A percentile compares a stretch with the other conserved stretches of the same genome.
phyloP scores from a whole-genome alignment of 805 yeast species.

The Grigorovia yakushimaensis region DNA sequence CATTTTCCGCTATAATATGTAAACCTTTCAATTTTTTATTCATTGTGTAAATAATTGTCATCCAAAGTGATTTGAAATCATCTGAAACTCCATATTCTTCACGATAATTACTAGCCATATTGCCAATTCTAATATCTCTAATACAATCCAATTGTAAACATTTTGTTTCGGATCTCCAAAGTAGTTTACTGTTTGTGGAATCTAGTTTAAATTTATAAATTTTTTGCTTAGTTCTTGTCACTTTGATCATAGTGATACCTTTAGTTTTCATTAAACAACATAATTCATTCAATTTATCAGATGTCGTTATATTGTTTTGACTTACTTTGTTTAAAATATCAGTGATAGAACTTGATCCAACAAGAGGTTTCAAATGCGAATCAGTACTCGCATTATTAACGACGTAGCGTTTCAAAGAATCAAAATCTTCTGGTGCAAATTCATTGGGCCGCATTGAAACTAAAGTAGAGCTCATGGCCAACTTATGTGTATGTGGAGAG shows the following conservation, averaged over 20 bases:
- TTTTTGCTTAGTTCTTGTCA: conserved; percentile 24
- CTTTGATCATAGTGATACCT: conserved; percentile 20
- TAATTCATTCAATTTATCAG: conserved; percentile 6
- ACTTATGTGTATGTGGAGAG: not conserved
- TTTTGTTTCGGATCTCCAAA: conserved; percentile 24
- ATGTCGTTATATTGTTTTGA: conserved; percentile 3
- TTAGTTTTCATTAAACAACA: conserved; percentile 8
- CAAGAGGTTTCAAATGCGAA: not conserved
- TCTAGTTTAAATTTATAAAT: conserved; percentile 16
- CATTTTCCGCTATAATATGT: conserved; percentile 59
- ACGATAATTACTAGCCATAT: conserved; percentile 72
- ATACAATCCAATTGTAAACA: conserved; percentile 24
- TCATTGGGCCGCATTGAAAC: not conserved
- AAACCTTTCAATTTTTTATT: conserved; percentile 63
- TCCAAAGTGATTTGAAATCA: conserved; percentile 62
- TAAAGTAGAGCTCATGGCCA: not conserved
- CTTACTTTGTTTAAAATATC: conserved; percentile 9
- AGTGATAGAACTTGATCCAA: conserved; percentile 1
- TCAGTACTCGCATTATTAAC: not conserved
- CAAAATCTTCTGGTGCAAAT: not conserved
- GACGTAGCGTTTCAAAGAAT: not conserved
- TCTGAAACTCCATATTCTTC: conserved; percentile 72
- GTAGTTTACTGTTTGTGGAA: conserved; percentile 12
- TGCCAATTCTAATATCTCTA: conserved; percentile 37
- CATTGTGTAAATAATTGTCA: conserved; percentile 63